phyloP scores from a whole-genome alignment of 2,329 filamentous ascomycete genomes.

The Alternaria sp. region DNA sequence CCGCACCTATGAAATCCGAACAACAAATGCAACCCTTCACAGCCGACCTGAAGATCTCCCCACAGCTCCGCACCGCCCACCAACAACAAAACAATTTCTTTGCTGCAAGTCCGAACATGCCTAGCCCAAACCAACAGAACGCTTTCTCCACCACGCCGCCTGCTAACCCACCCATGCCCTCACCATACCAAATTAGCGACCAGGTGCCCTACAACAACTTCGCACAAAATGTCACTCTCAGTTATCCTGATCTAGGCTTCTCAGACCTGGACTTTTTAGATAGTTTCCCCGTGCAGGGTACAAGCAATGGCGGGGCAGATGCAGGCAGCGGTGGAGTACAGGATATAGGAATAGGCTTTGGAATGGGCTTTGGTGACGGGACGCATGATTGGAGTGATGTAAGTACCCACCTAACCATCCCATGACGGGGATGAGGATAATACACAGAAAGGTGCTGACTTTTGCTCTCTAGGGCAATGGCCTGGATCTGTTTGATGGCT shows the following conservation, averaged over 20 bases:
- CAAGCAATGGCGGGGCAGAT: slow-evolving; percentile 49
- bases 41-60: slow-evolving; percentile 45
- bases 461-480: slow-evolving; percentile 36
- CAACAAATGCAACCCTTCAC: slow-evolving; percentile 35
- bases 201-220: slow-evolving; percentile 45
- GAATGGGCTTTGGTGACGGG: slow-evolving; percentile 53
- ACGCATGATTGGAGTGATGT: slow-evolving; percentile 66
- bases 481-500: slow-evolving; percentile 70
- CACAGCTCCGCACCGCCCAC: slow-evolving; percentile 45
- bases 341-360: slow-evolving; percentile 70
- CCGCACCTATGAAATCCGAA: slow-evolving; percentile 43
- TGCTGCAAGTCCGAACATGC: slow-evolving; percentile 23
- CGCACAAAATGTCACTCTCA: slow-evolving; percentile 35
- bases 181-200: slow-evolving; percentile 43
- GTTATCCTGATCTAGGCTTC: slow-evolving; percentile 50
- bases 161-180: slow-evolving; percentile 20
- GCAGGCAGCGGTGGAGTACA: slow-evolving; percentile 48
- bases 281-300: slow-evolving; percentile 54
- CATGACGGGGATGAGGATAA: no score
- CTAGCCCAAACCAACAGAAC: slow-evolving; percentile 28
- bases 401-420: background rate
- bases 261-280: slow-evolving; percentile 65
- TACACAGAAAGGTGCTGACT: no score
- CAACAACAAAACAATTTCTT: slow-evolving; percentile 17
- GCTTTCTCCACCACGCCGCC: slow-evolving; percentile 20